Conservation (phyloP, 2,329 filamentous ascomycete species). For the Cordyceps cateniannulata region DNA sequence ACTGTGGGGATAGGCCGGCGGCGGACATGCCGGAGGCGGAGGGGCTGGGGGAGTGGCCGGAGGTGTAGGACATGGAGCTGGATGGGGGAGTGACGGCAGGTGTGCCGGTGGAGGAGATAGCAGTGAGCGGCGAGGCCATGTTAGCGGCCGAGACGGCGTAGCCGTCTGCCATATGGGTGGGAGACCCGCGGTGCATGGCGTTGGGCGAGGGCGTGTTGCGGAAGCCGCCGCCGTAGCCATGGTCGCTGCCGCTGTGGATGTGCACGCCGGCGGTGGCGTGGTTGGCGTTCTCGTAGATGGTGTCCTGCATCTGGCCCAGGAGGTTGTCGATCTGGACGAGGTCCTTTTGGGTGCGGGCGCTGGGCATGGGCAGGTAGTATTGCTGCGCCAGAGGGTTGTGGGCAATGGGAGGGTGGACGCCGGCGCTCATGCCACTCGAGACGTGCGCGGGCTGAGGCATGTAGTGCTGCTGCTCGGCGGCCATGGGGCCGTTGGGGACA, state of each 20-base stretch:
- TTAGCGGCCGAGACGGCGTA: conserved; percentile 44
- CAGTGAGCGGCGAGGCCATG: conserved; percentile 55
- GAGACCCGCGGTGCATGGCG: conserved; percentile 31
- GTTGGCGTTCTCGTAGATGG: conserved; percentile 87
- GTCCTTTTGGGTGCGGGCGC: conserved; percentile 87
- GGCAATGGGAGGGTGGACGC: conserved; percentile 47
- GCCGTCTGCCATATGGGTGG: conserved; percentile 23
- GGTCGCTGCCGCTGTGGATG: conserved; percentile 59
- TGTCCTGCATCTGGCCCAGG: conserved; percentile 91
- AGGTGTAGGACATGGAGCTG: conserved; percentile 69
- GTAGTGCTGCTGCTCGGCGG: conserved; percentile 49
- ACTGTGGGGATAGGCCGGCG: conserved; percentile 45
- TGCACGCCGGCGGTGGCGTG: conserved; percentile 75
- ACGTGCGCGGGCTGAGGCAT: conserved; percentile 35
- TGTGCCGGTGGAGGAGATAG: conserved; percentile 58
- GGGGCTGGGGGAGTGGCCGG: conserved; percentile 66
- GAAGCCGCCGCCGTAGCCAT: conserved; percentile 47
- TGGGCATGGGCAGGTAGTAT: conserved; percentile 79
- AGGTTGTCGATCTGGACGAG: conserved; percentile 90
- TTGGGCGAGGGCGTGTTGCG: conserved; percentile 51
- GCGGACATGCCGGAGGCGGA: conserved; percentile 62
- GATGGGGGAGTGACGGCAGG: conserved; percentile 72
- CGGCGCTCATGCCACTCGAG: conserved; percentile 46
- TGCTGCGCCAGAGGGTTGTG: conserved; percentile 60
- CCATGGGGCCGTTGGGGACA: conserved; percentile 47